Conservation (phyloP, 208 protist species). For the Phytomonas serpens region DNA sequence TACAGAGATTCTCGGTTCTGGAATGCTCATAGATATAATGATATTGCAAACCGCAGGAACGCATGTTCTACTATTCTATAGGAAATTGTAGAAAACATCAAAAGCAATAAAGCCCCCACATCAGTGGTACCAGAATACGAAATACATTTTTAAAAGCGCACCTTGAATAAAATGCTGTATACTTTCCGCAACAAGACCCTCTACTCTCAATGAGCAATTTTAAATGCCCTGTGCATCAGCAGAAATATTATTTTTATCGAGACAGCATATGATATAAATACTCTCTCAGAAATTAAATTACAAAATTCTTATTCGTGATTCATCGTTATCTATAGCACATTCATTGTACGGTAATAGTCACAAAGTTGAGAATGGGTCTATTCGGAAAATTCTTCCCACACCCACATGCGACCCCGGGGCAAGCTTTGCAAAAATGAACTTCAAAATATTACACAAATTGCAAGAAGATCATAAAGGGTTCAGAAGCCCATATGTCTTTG, state of each 20-base stretch:
- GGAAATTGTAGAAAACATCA: not conserved
- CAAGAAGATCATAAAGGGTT: too few species aligned
- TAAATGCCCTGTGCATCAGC: not conserved
- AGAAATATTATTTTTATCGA: not conserved
- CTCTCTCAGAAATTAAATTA: not conserved
- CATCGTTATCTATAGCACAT: not conserved
- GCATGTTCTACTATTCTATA: not conserved
- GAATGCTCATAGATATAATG: not conserved
- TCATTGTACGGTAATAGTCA: not conserved
- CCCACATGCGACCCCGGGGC: not conserved
- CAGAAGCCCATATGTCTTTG: too few species aligned
- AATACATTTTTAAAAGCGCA: not conserved
- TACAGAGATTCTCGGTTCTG: not conserved
- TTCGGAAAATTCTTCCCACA: not conserved
- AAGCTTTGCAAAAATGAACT: not conserved
- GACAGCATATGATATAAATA: not conserved
- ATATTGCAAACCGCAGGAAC: constrained; percentile 1
- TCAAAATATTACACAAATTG: not conserved
- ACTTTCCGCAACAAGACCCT: not conserved
- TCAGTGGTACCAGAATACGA: constrained; percentile 5
- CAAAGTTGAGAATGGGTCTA: not conserved
- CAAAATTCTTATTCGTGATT: not conserved
- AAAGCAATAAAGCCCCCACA: constrained; percentile 2
- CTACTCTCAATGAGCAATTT: not conserved
- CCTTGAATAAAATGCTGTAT: not conserved